Percentiles rank a stretch among this genome's conserved stretches.
phyloP scores from a whole-genome alignment of 2,329 filamentous ascomycete species.

The Diplodia seriata region DNA sequence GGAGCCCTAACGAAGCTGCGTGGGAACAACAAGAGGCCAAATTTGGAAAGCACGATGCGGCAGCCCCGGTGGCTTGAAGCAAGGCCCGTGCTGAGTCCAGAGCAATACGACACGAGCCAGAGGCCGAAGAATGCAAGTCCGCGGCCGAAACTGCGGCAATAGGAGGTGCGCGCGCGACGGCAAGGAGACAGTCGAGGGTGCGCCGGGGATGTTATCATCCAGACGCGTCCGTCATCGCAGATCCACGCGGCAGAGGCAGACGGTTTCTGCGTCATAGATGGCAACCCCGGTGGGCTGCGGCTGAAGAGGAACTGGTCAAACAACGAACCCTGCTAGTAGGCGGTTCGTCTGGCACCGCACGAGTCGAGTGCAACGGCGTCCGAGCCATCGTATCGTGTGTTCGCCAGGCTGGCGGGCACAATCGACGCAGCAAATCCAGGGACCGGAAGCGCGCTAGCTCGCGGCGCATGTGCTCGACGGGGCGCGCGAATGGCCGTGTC shows the following conservation, averaged over 20 bases:
- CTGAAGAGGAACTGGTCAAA: neutral
- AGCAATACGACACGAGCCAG: conserved; percentile 8
- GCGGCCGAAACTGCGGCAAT: neutral
- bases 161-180: neutral
- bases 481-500: conserved; percentile 19
- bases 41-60: conserved; percentile 27
- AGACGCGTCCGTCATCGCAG: neutral
- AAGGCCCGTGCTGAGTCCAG: neutral
- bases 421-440: neutral
- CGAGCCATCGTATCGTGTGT: neutral
- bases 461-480: conserved; percentile 6
- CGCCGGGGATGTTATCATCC: neutral
- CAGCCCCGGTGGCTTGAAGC: conserved; percentile 13
- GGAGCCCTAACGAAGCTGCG: conserved; percentile 13
- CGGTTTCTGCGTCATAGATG: conserved; percentile 13
- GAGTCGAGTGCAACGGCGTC: conserved; percentile 5
- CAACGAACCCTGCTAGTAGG: neutral
- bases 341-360: neutral
- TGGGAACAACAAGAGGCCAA: conserved; percentile 7
- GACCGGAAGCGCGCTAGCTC: neutral
- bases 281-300: neutral
- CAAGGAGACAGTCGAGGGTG: neutral
- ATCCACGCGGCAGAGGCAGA: neutral
- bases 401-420: neutral
- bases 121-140: conserved; percentile 7